Evolutionary conservation across 2,329 filamentous ascomycete species (phyloP).

Genomic region (Juglanconis oblonga): DNA sequence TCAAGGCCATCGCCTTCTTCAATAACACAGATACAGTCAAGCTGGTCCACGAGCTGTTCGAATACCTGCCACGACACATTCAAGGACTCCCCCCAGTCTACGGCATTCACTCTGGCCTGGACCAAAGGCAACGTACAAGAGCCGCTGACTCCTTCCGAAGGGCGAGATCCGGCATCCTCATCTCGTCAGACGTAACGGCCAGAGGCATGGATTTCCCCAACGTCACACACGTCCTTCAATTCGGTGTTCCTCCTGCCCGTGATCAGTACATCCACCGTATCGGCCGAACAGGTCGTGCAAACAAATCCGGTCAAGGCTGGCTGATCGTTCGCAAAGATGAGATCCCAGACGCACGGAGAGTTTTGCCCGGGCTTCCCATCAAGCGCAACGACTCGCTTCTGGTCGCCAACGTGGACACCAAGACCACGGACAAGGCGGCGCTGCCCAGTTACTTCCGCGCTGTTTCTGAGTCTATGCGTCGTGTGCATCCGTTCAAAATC

Average conservation of each 20-base stretch:
- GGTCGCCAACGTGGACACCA: constrained; percentile 50
- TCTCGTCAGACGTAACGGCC: constrained; percentile 78
- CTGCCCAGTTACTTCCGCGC: constrained; percentile 44
- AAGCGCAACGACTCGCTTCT: constrained; percentile 50
- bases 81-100: constrained; percentile 39
- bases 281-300: constrained; percentile 73
- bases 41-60: constrained; percentile 56
- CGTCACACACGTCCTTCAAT: constrained; percentile 76
- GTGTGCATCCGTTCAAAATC: constrained; percentile 40
- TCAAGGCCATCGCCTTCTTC: constrained; percentile 96
- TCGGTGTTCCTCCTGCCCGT: constrained; percentile 61
- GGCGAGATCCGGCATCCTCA: constrained; percentile 60
- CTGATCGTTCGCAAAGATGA: constrained; percentile 60
- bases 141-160: constrained; percentile 70
- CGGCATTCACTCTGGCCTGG: constrained; percentile 77
- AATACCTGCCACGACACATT: constrained; percentile 37
- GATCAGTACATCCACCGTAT: constrained; percentile 77
- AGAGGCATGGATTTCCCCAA: constrained; percentile 81
- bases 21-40: constrained; percentile 73
- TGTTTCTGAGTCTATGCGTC: constrained; percentile 39
- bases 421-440: constrained; percentile 42
- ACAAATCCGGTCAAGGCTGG: constrained; percentile 70
- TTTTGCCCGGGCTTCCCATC: constrained; percentile 60
- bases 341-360: constrained; percentile 40
- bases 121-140: constrained; percentile 65